phyloP scores from a whole-genome alignment of 306 rosid genomes.

The Fragaria vesca region DNA sequence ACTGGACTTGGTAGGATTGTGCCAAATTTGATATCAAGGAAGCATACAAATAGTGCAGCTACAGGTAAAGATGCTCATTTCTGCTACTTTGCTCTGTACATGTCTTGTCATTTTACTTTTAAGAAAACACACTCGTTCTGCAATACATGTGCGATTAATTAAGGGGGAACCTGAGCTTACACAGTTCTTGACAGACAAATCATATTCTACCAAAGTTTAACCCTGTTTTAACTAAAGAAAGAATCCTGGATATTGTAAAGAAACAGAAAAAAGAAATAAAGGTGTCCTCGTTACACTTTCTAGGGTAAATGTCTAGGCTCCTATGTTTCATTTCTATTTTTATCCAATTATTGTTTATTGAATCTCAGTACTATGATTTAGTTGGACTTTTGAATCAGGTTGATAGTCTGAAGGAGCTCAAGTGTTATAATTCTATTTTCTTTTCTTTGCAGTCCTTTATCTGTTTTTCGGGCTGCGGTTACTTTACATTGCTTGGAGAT shows the following conservation, averaged over 20 bases:
- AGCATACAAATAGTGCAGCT: slow-evolving; percentile 98
- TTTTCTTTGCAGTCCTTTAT: slow-evolving; percentile 69
- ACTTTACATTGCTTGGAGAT: slow-evolving; percentile 97
- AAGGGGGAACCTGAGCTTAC: background rate
- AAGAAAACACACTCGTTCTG: background rate
- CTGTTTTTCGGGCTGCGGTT: slow-evolving; percentile 85
- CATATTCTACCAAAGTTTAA: background rate
- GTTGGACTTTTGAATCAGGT: slow-evolving; percentile 2
- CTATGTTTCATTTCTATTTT: background rate
- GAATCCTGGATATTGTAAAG: background rate
- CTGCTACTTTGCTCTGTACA: background rate
- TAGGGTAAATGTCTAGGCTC: background rate
- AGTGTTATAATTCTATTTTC: slow-evolving; percentile 14
- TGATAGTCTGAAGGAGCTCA: slow-evolving; percentile 10
- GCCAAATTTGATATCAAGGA: slow-evolving; percentile 97
- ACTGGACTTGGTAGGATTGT: slow-evolving; percentile 98
- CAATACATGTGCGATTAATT: background rate
- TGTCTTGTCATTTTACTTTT: background rate
- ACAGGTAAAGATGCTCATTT: slow-evolving; percentile 53
- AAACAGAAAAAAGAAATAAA: background rate
- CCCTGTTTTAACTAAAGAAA: background rate
- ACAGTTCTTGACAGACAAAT: background rate
- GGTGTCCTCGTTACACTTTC: background rate
- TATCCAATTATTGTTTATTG: background rate
- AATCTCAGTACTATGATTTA: background rate